Base-by-base conservation (phyloP, 2,329 filamentous ascomycete species). In the Fusarium sp. region DNA sequence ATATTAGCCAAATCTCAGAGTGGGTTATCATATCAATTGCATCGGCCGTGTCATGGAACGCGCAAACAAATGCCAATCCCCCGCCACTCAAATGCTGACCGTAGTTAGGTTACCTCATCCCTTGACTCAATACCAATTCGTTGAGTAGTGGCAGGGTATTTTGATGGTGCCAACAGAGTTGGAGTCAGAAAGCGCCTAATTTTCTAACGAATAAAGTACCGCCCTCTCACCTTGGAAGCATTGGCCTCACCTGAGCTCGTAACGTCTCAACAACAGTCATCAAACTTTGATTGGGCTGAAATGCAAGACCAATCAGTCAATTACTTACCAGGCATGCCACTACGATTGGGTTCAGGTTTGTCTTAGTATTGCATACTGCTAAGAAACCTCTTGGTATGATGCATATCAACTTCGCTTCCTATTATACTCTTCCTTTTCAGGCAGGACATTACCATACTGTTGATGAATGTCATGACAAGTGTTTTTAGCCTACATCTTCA, bases 281-380 rank as follows among this genome's bases (percentile, higher is more conserved):
- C 50, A 61, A 71, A 52, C 63, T 56, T 58, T 73, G 70, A 73
- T 73, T 71, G 70, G 71, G 40, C 60, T 57, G 37, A 40, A 32
- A 42, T 53, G 23, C 21, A 46, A 58, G 52, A 42, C 71, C 71
- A 73, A 73, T 73, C 71, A 72, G 43, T 64, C 63, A 74, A 38
- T 64, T 61, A 37, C 25, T 59, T 47, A n/a, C 30, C 30, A 53
- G 54, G 71, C 71, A 73, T 73, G 71, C 59, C 64, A 42, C 32
- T 74, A 59, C 62, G 71, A 74, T 73, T 73, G 71, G 71, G 62
- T 69, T 60, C 50, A 61, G 46, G 30, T 74, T 68, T 74, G 46
- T 67, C 54, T 74, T 60, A 73, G 67, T 61, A 56, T 60, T 72
- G 33, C 46, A 50, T 72, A 72, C 28, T 63, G 49, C 71, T 73